Percentiles rank a stretch among this genome's conserved stretches.
Evolutionary conservation across 2,329 filamentous ascomycete genomes (phyloP).

Genomic region (Apiospora aurea): DNA sequence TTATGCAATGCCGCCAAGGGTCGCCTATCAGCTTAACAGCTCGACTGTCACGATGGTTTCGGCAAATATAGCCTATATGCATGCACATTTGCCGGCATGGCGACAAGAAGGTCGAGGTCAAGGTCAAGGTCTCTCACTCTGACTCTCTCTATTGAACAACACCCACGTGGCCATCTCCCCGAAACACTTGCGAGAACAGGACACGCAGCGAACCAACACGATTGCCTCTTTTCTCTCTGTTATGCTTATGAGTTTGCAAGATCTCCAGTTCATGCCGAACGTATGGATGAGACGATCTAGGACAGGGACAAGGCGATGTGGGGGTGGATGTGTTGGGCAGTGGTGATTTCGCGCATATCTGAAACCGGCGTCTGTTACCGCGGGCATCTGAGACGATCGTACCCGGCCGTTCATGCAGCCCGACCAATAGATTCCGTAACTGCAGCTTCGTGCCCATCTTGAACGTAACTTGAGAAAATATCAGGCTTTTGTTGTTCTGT

Average conservation of each 20-base stretch:
- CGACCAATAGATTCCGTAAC: background rate
- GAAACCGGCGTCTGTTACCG: conserved; percentile 2
- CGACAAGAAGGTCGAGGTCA: background rate
- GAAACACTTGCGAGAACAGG: background rate
- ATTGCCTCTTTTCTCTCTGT: background rate
- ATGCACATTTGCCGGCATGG: background rate
- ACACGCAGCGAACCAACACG: background rate
- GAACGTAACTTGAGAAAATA: background rate
- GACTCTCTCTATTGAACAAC: background rate
- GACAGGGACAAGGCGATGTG: background rate
- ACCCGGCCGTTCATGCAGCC: background rate
- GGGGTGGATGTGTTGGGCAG: background rate
- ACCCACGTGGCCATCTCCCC: background rate
- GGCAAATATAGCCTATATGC: background rate
- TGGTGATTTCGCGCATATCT: conserved; percentile 5
- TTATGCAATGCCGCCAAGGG: background rate
- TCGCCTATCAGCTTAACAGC: background rate
- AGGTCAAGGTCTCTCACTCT: background rate
- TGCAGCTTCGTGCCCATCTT: background rate
- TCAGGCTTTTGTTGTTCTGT: background rate
- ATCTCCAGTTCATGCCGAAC: background rate
- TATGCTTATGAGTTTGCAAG: background rate
- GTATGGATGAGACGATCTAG: conserved; percentile 15
- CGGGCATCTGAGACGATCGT: conserved; percentile 3
- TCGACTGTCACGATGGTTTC: background rate